Evolutionary conservation across 768 basidiomycete species (phyloP).

Genomic region (Xanthoconium stramineum): DNA sequence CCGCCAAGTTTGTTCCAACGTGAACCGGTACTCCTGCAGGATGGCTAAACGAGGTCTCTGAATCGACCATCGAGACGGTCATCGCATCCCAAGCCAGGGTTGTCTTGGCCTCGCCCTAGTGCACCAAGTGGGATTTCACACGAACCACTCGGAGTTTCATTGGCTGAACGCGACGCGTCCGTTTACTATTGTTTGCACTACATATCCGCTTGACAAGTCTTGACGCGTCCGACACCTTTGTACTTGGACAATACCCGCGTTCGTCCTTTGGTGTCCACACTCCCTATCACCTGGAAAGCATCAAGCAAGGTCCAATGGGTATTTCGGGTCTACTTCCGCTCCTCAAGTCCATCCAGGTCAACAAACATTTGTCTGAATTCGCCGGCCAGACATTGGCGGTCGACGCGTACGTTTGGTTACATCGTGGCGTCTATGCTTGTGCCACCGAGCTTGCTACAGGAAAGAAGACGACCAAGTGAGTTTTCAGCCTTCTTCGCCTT

Average conservation of each 20-base stretch:
- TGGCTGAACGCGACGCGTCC: conserved; percentile 31
- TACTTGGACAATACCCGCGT: conserved; percentile 2
- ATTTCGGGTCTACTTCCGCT: conserved; percentile 88
- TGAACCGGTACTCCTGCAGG: background rate
- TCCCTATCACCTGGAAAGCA: background rate
- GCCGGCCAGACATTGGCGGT: conserved; percentile 83
- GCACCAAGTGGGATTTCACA: no score
- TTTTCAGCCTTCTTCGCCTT: conserved; percentile 6
- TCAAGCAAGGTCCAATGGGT: conserved; percentile 61
- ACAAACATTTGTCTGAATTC: conserved; percentile 76
- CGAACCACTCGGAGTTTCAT: background rate
- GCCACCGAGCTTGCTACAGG: conserved; percentile 88
- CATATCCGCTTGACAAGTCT: background rate
- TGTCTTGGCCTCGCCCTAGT: no score
- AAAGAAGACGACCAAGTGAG: conserved; percentile 78
- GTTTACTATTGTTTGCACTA: conserved; percentile 27
- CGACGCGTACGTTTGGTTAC: conserved; percentile 95
- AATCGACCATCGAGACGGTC: background rate
- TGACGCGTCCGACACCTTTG: background rate
- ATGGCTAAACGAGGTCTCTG: no score
- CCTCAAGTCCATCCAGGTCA: conserved; percentile 84
- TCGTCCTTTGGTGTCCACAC: background rate
- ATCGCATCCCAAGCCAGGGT: no score
- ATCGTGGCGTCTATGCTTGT: conserved; percentile 86
- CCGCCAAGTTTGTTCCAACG: background rate